Evolutionary conservation across 1,139 yeast species (phyloP), one percentile per base, ranked within the genome.

Genomic region (Trichomonascaceae sp.): DNA sequence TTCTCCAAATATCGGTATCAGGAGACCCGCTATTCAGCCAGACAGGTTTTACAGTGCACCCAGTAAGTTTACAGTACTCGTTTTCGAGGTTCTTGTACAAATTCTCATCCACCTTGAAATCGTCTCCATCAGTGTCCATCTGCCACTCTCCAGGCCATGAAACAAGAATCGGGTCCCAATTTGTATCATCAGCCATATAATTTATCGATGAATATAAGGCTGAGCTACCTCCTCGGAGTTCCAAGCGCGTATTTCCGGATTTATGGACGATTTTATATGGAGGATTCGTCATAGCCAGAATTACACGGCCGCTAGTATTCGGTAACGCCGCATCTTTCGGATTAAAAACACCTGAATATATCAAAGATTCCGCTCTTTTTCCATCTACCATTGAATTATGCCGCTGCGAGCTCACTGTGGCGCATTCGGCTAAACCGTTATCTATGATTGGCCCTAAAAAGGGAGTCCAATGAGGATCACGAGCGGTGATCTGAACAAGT

Each of bases 81-180:
- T 36, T 45, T 41, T 60, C 58, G 19, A 64, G 53, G 41, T 55
- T 45, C 13, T 55, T 51, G 30, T 49, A 58, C 32, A 63, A 53
- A 15, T 49, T 45, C 8, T 36, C 51, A 44, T 59, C 55, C 32
- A 63, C 61, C n/a, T 43, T n/a, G 7, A 38, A 36, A 43, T 48
- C 51, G 47, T 45, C 49, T 22, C 47, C 18, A 53, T 63, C 68
- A 51, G 69, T 66, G 55, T 73, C 71, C 56, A 76, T 73, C 54
- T 76, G 75, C 58, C 90, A 75, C 69, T 90, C 98, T 27, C 99
- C 99, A 0, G 97, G 87, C 99, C 99, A 95, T 1, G 91, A 97
- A 53, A 95, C 84, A 56, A 89, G 73, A 60, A 89, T 87, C 49
- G 91, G 84, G 60, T 89, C 95, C 95, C 97, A 93, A 20, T 82